Evolutionary conservation across 805 yeast species (phyloP).

Genomic region (Tetrapisispora namnaoensis): DNA sequence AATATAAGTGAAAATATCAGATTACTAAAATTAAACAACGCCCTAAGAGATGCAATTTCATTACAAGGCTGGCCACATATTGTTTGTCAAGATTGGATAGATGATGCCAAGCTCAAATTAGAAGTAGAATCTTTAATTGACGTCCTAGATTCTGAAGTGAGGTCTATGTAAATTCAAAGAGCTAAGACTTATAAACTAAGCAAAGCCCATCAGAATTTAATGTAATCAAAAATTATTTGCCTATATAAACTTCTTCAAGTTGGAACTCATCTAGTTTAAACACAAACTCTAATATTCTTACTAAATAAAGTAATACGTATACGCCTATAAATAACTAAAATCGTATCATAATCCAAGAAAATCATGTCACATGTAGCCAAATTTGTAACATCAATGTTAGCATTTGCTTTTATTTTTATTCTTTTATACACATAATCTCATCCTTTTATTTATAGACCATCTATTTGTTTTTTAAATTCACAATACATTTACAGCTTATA

Average conservation of each 20-base stretch:
- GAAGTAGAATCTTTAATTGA: constrained; percentile 77
- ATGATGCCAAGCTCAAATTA: constrained; percentile 77
- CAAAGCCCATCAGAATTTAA: too few species aligned
- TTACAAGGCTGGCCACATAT: constrained; percentile 90
- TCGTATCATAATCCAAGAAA: not conserved
- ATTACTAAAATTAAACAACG: constrained; percentile 70
- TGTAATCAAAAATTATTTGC: too few species aligned
- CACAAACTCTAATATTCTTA: not conserved
- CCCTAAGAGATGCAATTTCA: constrained; percentile 84
- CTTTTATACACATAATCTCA: too few species aligned
- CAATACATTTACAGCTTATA: too few species aligned
- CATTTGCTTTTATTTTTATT: too few species aligned
- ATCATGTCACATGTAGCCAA: too few species aligned
- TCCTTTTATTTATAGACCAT: too few species aligned
- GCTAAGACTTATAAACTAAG: not conserved
- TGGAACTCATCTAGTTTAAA: too few species aligned
- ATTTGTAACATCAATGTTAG: too few species aligned
- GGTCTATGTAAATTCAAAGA: constrained; percentile 28
- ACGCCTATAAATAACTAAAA: not conserved
- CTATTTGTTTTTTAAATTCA: too few species aligned
- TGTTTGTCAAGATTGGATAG: constrained; percentile 86
- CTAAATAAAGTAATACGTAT: not conserved
- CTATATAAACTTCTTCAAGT: not conserved
- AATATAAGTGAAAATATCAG: constrained; percentile 68
- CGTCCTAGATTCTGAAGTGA: constrained; percentile 56